A percentile compares a stretch with the other conserved stretches of the same genome.
Conservation (phyloP, 345 rosid species). For the Hevea brasiliensis region DNA sequence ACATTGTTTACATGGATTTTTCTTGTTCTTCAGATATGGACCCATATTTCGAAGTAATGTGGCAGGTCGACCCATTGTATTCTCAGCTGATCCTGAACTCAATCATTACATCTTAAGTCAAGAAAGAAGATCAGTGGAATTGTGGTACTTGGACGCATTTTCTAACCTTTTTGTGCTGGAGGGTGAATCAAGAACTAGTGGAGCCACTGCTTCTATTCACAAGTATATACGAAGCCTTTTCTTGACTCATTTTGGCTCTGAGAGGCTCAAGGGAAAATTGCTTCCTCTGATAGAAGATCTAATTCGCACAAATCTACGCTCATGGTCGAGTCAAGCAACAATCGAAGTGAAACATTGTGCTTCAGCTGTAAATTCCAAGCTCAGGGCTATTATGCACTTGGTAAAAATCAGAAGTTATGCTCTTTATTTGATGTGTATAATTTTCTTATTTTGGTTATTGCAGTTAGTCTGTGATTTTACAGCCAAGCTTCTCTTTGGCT, state of each 20-base stretch:
- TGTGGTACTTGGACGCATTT: constrained; percentile 29
- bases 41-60: constrained; percentile 32
- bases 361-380: not conserved
- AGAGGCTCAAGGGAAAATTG: constrained; percentile 29
- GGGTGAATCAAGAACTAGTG: not conserved
- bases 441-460: not conserved
- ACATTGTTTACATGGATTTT: too few relatives aligned
- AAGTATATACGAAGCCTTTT: constrained; percentile 21
- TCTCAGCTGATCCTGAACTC: constrained; percentile 35
- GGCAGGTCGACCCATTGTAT: constrained; percentile 27
- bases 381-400: too few relatives aligned
- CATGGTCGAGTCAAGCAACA: constrained; percentile 25
- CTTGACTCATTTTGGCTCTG: constrained; percentile 26
- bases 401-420: too few relatives aligned
- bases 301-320: not conserved
- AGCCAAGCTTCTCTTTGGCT: constrained; percentile 25
- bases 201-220: constrained; percentile 16
- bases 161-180: constrained; percentile 13
- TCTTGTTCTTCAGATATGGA: constrained; percentile 20
- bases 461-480: constrained; percentile 31
- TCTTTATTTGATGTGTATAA: not conserved
- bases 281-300: constrained; percentile 13
- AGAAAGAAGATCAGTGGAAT: constrained; percentile 28
- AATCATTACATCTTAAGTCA: constrained; percentile 28
- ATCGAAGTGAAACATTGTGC: constrained; percentile 20